Evolutionary conservation across 192 early-diverging fungal species (phyloP), one percentile per base, ranked within the genome.

Genomic region (Podila clonocystis): DNA sequence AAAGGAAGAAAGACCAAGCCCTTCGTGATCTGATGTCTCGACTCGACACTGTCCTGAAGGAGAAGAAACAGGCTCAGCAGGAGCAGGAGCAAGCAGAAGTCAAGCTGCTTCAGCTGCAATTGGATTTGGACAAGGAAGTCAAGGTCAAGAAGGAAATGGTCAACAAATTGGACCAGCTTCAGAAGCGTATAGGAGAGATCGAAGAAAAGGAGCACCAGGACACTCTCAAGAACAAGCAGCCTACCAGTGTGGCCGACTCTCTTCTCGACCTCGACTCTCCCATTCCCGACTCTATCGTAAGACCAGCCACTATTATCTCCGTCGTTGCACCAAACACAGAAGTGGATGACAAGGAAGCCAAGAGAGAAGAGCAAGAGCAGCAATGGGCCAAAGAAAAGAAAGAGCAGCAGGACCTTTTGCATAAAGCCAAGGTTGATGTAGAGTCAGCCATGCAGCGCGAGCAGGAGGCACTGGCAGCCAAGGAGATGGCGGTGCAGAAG

Each of bases 121-220:
- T 73, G 41, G 77, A 80, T 52, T 33, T 80, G 3, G 77, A 80
- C 59, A 80, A 73, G 57, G 77, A 80, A n/a, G 55, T 80, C 38
- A 73, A 80, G 57, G 67, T 73, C 62, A 80, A 80, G 58, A 80
- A 80, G 48, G 77, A 80, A 45, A 80, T 80, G 77, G 77, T 80
- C 26, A 62, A 80, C 28, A 80, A 80, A 28, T 30, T 80, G 41
- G 77, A 80, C n/a, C 52, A 73, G 30, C 29, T 80, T 22, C 77
- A 80, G 33, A 80, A 73, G 36, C 72, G 72, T 24, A 64, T 80
- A 4, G 77, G 70, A 26, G 77, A 73, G 66, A 73, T 80, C 50
- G 77, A 80, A 24, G 77, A 73, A 31, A 73, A 72, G 52, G 70
- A 67, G 33, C 75, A 79, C 50, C 61, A 49, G 58, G 62, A 67